Percentiles rank a stretch among this genome's conserved stretches.
phyloP scores from a whole-genome alignment of 305 asterid species.

The Fraxinus dipetala region DNA sequence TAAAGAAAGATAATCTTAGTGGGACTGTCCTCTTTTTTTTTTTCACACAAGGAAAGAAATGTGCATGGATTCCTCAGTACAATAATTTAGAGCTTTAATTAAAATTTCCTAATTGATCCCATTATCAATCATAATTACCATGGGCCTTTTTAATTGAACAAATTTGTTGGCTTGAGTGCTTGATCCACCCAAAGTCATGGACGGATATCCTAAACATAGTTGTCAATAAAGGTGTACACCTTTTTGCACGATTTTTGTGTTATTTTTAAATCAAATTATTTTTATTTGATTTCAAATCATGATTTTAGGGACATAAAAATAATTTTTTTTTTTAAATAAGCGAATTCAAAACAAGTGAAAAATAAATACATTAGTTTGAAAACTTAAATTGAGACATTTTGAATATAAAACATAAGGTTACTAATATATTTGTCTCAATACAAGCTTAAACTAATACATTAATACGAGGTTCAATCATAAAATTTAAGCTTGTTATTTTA shows the following conservation, averaged over 20 bases:
- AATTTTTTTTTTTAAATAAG: neutral
- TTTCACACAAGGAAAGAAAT: neutral
- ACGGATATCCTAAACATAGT: neutral
- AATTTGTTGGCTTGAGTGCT: neutral
- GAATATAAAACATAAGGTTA: no score
- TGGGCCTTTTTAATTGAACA: neutral
- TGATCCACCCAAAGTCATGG: neutral
- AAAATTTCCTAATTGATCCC: neutral
- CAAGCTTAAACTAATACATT: neutral
- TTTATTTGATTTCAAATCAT: neutral
- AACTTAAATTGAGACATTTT: neutral
- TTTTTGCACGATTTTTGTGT: neutral
- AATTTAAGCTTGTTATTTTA: neutral
- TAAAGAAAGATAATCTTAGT: neutral
- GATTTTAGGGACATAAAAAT: neutral
- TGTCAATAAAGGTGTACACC: neutral
- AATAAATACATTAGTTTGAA: no score
- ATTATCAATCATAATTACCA: neutral
- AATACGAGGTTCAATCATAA: neutral
- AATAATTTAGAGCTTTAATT: neutral
- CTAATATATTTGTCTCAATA: neutral
- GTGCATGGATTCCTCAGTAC: neutral
- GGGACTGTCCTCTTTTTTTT: neutral
- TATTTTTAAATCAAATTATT: no score
- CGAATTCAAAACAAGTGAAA: neutral